Evolutionary conservation across 345 rosid species (phyloP).

Genomic region (Lepidium didymum): DNA sequence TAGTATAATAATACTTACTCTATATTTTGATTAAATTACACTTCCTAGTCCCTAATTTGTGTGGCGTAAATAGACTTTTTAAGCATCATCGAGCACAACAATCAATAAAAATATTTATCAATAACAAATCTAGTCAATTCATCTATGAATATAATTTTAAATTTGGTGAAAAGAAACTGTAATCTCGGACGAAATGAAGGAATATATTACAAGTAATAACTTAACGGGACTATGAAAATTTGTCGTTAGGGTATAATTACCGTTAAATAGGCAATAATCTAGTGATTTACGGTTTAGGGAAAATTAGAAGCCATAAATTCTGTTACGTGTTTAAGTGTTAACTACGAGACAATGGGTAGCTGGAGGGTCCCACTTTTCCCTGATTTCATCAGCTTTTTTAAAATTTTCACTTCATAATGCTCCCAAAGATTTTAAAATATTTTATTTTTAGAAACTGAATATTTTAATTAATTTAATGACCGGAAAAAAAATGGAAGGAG

Average conservation of each 20-base stretch:
- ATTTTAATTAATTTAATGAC: not conserved
- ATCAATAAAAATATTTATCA: not conserved
- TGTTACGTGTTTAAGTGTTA: conserved; percentile 14
- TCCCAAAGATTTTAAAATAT: not conserved
- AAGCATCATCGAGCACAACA: conserved; percentile 13
- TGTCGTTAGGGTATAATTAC: not conserved
- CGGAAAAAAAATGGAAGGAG: not conserved
- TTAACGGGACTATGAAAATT: not conserved
- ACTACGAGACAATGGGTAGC: conserved; percentile 32
- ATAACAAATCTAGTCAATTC: not conserved
- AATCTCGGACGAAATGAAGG: not conserved
- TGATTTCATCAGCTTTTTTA: conserved; percentile 11
- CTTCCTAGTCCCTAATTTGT: not conserved
- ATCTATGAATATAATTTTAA: not conserved
- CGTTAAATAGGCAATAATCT: conserved; percentile 18
- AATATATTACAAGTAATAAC: not conserved
- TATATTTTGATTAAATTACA: not conserved
- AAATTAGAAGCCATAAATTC: conserved; percentile 23
- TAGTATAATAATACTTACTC: not conserved
- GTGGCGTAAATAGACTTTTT: conserved; percentile 17
- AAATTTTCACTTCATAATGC: not conserved
- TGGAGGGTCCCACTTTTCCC: conserved; percentile 33
- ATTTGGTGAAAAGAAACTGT: not conserved
- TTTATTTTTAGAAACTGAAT: conserved; percentile 1
- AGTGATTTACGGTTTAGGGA: not conserved